A percentile compares a stretch with the other conserved stretches of the same genome.
Conservation (phyloP, 805 yeast genomes). For the Kodamaea laetipori region DNA sequence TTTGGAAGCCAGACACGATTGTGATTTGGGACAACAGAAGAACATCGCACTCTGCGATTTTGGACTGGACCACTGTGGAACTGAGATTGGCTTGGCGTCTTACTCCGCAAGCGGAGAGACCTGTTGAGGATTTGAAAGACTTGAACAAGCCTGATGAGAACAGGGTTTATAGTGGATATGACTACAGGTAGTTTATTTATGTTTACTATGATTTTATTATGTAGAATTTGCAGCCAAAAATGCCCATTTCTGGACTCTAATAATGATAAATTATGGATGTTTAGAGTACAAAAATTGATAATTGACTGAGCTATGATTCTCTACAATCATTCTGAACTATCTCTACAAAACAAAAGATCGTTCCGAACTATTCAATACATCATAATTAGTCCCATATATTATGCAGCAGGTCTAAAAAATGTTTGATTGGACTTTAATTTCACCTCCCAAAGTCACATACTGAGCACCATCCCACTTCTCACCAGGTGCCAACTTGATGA, state of each 20-base stretch:
- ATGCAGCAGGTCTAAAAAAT: too few species aligned
- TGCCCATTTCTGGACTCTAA: too few species aligned
- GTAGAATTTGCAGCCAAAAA: too few species aligned
- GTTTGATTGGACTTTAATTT: slow-evolving; percentile 59
- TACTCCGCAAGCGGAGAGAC: slow-evolving; percentile 45
- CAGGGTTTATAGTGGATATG: slow-evolving; percentile 11
- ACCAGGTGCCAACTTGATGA: slow-evolving; percentile 67
- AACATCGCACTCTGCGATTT: slow-evolving; percentile 37
- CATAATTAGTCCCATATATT: too few species aligned
- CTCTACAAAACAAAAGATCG: too few species aligned
- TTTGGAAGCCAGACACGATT: slow-evolving; percentile 38
- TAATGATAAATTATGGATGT: too few species aligned
- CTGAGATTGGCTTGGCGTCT: slow-evolving; percentile 38
- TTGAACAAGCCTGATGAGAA: slow-evolving; percentile 27
- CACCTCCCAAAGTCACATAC: slow-evolving; percentile 56
- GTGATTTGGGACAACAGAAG: slow-evolving; percentile 45
- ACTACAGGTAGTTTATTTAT: background rate
- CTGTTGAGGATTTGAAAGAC: slow-evolving; percentile 27
- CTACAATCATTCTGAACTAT: too few species aligned
- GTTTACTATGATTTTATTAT: too few species aligned
- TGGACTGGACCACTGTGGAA: slow-evolving; percentile 36
- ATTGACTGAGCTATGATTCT: too few species aligned
- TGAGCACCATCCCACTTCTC: slow-evolving; percentile 76
- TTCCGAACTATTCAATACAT: too few species aligned
- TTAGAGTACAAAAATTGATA: too few species aligned